Evolutionary conservation across 1,284 basidiomycete genomes (phyloP), one percentile per base, ranked within the genome.

Genomic region (Agaricales sp.): DNA sequence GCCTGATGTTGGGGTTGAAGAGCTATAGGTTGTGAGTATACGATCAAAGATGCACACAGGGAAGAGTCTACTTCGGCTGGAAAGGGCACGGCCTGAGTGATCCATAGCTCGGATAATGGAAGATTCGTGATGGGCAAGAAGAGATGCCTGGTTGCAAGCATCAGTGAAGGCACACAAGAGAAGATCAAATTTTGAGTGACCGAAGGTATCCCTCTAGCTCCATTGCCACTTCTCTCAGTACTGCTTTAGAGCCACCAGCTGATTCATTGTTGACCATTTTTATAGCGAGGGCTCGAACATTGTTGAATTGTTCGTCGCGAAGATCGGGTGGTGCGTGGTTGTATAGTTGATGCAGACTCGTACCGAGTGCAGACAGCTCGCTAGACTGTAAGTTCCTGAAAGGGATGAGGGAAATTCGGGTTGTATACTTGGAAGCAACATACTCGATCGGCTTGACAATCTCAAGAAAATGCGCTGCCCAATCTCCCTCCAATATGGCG

Each of bases 1-100:
- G 67, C 26, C 78, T 75, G 20, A 80, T 62, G 1, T 81, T 78
- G 3, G 86, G 84, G 54, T 88, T 83, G 54, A 87, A 57, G n/a
- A 83, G 58, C 81, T 87, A 46, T 4, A 30, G 45, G 37, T 48
- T 21, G 25, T 14, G 51, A 24, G 30, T 18, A 52, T 11, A 22
- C 39, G 26, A 30, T 13, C 24, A 22, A 43, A 11, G 48, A 46
- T 12, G 43, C 39, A 30, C 49, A 47, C 4, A n/a, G 18, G 3
- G 50, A 23, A 41, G 4, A 23, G 56, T 67, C 43, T 50, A 84
- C 84, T 65, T 86, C 81, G 3, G 72, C 70, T 2, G 85, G 80
- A 53, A 84, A 82, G 0, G 77, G 73, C 2, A 73, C 68, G 14
- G 66, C 61, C 2, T 81, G 79, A 0, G 80, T 86, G 52, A 78